Percentiles rank a stretch among this genome's conserved stretches.
Evolutionary conservation across 1,139 yeast genomes (phyloP).

Genomic region (Candida sp.): DNA sequence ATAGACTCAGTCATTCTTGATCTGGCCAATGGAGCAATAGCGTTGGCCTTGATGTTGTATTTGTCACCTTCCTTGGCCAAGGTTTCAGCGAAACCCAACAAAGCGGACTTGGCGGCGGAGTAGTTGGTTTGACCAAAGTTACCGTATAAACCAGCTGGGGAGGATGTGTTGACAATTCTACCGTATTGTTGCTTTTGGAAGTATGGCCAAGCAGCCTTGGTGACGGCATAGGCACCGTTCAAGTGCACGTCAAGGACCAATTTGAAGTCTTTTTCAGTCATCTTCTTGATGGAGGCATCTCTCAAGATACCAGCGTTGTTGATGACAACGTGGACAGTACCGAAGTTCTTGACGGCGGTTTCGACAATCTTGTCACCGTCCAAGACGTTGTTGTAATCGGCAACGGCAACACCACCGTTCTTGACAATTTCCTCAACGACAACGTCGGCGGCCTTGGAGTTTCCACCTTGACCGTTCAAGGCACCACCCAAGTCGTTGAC

Average conservation of each 20-base stretch:
- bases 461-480: conserved; percentile 69
- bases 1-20: conserved; percentile 96
- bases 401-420: conserved; percentile 87
- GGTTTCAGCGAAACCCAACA: conserved; percentile 93
- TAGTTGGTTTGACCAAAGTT: conserved; percentile 98
- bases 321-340: conserved; percentile 86
- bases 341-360: conserved; percentile 86
- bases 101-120: conserved; percentile 91
- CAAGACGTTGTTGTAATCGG: conserved; percentile 91
- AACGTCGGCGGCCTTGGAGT: conserved; percentile 78
- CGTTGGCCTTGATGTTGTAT: conserved; percentile 83
- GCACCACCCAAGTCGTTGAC: conserved; percentile 96
- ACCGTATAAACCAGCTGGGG: conserved; percentile 97
- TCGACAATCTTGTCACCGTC: conserved; percentile 88
- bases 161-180: conserved; percentile 87
- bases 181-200: conserved; percentile 87
- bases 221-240: conserved; percentile 85
- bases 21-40: conserved; percentile 94
- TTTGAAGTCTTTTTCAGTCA: conserved; percentile 81
- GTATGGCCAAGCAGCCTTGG: conserved; percentile 94
- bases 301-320: conserved; percentile 97
- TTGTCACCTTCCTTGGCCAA: conserved; percentile 92
- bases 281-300: conserved; percentile 76
- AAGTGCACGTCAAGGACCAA: conserved; percentile 87
- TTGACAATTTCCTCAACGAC: conserved; percentile 84